Evolutionary conservation across 345 rosid genomes (phyloP).

Genomic region (Durio zibethinus): DNA sequence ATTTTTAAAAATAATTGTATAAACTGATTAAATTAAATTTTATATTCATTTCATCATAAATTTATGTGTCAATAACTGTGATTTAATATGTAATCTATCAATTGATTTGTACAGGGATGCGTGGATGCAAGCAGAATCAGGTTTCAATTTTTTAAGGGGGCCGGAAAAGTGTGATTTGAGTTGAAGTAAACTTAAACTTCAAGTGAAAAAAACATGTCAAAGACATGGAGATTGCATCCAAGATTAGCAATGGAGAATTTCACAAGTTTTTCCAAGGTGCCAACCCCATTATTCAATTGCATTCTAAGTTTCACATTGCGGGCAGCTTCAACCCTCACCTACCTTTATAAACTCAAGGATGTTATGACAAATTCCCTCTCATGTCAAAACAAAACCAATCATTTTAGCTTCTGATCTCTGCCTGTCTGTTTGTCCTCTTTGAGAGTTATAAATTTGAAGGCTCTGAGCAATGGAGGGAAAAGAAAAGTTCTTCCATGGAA

Average conservation of each 20-base stretch:
- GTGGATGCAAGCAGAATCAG: background rate
- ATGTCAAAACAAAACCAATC: background rate
- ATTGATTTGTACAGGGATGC: background rate
- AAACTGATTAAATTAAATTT: too few species aligned
- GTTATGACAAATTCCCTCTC: background rate
- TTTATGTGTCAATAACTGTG: too few species aligned
- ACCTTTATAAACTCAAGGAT: slow-evolving; percentile 19
- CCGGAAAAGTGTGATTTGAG: slow-evolving; percentile 25
- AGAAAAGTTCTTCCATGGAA: slow-evolving; percentile 68
- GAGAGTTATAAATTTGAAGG: background rate
- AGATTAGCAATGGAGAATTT: slow-evolving; percentile 26
- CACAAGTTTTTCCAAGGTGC: slow-evolving; percentile 39
- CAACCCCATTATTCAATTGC: slow-evolving; percentile 27
- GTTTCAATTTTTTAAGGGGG: background rate
- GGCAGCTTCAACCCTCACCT: background rate
- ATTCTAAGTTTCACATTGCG: slow-evolving; percentile 35
- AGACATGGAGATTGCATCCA: slow-evolving; percentile 31
- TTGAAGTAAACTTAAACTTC: slow-evolving; percentile 37
- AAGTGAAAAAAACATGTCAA: slow-evolving; percentile 29
- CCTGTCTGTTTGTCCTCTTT: background rate
- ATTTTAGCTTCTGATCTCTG: background rate
- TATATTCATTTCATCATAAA: too few species aligned
- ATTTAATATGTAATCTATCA: too few species aligned
- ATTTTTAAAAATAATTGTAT: too few species aligned
- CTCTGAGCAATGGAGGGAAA: slow-evolving; percentile 34